Evolutionary conservation across 2,329 filamentous ascomycete species (phyloP).

Genomic region (Botrytis squamosa): DNA sequence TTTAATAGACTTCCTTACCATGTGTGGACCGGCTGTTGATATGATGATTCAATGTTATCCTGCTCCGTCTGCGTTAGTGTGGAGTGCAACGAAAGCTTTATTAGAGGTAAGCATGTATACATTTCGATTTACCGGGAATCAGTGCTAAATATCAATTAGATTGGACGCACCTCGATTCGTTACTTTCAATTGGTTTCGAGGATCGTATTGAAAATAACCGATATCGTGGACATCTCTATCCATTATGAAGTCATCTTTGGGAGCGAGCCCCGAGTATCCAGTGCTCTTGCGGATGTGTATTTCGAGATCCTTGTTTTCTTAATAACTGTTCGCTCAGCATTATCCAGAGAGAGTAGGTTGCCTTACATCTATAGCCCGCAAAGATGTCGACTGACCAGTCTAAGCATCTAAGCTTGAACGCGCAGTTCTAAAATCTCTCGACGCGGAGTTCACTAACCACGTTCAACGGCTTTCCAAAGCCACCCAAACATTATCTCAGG

Average conservation of each 20-base stretch:
- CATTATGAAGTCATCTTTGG: slow-evolving; percentile 16
- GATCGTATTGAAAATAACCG: slow-evolving; percentile 1
- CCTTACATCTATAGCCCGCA: not conserved
- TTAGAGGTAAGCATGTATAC: slow-evolving; percentile 8
- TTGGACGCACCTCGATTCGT: slow-evolving; percentile 15
- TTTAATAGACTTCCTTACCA: slow-evolving; percentile 17
- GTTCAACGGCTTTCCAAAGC: slow-evolving; percentile 12
- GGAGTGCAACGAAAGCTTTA: slow-evolving; percentile 9
- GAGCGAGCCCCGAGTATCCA: slow-evolving; percentile 6
- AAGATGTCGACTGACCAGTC: not conserved
- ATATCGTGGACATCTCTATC: slow-evolving; percentile 9
- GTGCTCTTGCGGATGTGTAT: slow-evolving; percentile 16
- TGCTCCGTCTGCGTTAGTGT: slow-evolving; percentile 16
- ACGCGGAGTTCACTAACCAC: slow-evolving; percentile 9
- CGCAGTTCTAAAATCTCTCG: slow-evolving; percentile 11
- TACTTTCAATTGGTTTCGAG: slow-evolving; percentile 10
- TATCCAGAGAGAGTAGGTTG: slow-evolving; percentile 14
- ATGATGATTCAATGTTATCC: slow-evolving; percentile 12
- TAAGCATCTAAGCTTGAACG: slow-evolving; percentile 19
- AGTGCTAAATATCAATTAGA: slow-evolving; percentile 2
- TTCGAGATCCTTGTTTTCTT: slow-evolving; percentile 14
- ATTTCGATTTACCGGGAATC: not conserved
- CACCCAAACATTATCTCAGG: slow-evolving; percentile 5
- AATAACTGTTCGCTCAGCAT: slow-evolving; percentile 2
- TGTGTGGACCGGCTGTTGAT: slow-evolving; percentile 17